Evolutionary conservation across 345 rosid genomes (phyloP).

Genomic region (Lepidium didymum): DNA sequence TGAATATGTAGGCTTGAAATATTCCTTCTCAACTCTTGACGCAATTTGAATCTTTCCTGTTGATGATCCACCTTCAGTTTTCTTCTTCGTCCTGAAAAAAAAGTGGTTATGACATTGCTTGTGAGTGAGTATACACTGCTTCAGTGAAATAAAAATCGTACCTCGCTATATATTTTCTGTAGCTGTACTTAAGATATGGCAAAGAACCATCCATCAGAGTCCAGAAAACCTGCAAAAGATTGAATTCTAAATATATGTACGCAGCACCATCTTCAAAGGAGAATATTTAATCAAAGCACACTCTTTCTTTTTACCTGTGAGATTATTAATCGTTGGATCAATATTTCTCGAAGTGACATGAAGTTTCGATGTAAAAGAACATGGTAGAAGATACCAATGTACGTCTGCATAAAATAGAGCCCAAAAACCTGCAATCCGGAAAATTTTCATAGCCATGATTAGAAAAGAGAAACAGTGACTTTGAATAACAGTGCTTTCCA

Average conservation of each 20-base stretch:
- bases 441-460: not conserved
- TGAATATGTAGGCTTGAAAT: conserved; percentile 68
- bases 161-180: conserved; percentile 70
- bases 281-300: not conserved
- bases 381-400: conserved; percentile 94
- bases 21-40: conserved; percentile 90
- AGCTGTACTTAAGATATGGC: conserved; percentile 78
- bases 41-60: conserved; percentile 51
- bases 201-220: conserved; percentile 70
- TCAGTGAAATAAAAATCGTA: conserved; percentile 21
- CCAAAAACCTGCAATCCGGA: conserved; percentile 76
- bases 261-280: not conserved
- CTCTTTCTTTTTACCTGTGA: conserved; percentile 36
- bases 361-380: conserved; percentile 81
- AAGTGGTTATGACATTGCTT: not conserved
- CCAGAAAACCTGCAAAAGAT: conserved; percentile 53
- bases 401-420: conserved; percentile 92
- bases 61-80: conserved; percentile 36
- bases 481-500: conserved; percentile 1
- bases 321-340: conserved; percentile 74
- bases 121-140: not conserved
- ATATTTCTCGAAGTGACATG: conserved; percentile 69
- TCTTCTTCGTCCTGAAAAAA: conserved; percentile 59
- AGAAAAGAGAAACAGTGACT: not conserved
- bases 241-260: not conserved